Percentiles rank a stretch among this genome's conserved stretches.
Conservation (phyloP, 2,329 filamentous ascomycete genomes). For the Coniochaeta hoffmannii region DNA sequence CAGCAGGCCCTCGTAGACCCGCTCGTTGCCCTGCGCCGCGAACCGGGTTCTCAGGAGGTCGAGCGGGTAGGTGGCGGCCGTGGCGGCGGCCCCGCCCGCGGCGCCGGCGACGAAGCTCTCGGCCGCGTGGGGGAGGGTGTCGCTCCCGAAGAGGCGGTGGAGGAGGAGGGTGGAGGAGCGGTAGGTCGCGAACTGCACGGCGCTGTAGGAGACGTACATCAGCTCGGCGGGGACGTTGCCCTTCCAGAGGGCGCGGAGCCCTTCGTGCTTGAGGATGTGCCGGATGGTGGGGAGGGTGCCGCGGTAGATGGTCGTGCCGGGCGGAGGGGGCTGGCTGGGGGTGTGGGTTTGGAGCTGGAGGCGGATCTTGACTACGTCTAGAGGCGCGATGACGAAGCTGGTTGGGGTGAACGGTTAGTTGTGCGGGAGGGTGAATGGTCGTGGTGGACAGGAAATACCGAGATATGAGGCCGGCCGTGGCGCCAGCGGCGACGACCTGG, state of each 20-base stretch:
- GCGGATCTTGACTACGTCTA: constrained; percentile 97
- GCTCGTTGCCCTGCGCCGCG: constrained; percentile 80
- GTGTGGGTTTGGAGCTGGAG: constrained; percentile 89
- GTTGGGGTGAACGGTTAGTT: constrained; percentile 9
- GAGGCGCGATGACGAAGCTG: constrained; percentile 87
- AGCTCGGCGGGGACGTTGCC: constrained; percentile 94
- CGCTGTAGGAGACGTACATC: constrained; percentile 87
- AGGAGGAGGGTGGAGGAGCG: constrained; percentile 65
- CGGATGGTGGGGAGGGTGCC: constrained; percentile 70
- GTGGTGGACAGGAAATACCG: constrained; percentile 49
- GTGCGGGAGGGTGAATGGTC: neutral
- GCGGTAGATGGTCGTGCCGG: constrained; percentile 53
- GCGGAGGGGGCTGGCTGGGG: constrained; percentile 48
- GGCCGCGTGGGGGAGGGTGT: constrained; percentile 53
- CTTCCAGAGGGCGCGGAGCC: constrained; percentile 87
- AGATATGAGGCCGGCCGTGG: constrained; percentile 75
- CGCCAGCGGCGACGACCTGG: constrained; percentile 50
- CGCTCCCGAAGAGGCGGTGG: constrained; percentile 30
- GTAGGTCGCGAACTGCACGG: constrained; percentile 85
- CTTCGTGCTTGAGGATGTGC: constrained; percentile 73
- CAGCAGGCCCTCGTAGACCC: constrained; percentile 68
- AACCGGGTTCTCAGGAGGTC: constrained; percentile 92
- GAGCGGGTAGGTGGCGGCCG: constrained; percentile 80
- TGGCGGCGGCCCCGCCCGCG: constrained; percentile 72
- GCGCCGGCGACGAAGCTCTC: constrained; percentile 83